Conservation (phyloP, 768 basidiomycete species). For the Austroboletus eburneus region DNA sequence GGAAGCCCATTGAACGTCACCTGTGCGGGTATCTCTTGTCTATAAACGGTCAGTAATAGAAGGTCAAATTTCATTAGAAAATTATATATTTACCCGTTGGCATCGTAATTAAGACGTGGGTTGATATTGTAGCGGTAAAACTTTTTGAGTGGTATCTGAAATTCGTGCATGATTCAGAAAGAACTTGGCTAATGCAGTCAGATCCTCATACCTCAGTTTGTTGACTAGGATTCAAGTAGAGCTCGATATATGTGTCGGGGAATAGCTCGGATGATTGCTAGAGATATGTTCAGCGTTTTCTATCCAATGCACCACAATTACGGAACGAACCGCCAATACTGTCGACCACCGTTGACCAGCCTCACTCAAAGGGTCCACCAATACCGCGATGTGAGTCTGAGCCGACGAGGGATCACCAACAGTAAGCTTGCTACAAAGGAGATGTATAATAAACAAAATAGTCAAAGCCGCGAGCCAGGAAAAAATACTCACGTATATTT, state of each 20-base stretch:
- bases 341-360: constrained; percentile 83
- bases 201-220: constrained; percentile 59
- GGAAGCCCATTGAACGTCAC: constrained; percentile 73
- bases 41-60: constrained; percentile 23
- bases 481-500: constrained; percentile 56
- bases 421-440: constrained; percentile 52
- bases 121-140: constrained; percentile 83
- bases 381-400: constrained; percentile 60
- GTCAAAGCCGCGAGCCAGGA: neutral
- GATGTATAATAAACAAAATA: neutral
- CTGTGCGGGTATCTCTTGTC: constrained; percentile 53
- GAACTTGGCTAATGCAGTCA: neutral
- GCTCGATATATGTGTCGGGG: constrained; percentile 61
- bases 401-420: constrained; percentile 68
- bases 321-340: constrained; percentile 57
- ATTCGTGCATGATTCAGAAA: neutral
- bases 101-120: constrained; percentile 57
- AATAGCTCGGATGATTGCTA: constrained; percentile 37
- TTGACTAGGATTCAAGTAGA: constrained; percentile 73
- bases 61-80: neutral
- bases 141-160: constrained; percentile 81
- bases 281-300: neutral
- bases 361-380: constrained; percentile 85
- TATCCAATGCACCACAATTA: neutral
- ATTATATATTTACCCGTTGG: constrained; percentile 49